phyloP scores from a whole-genome alignment of 2,329 filamentous ascomycete genomes.

The Purpureocillium takamizusanense region DNA sequence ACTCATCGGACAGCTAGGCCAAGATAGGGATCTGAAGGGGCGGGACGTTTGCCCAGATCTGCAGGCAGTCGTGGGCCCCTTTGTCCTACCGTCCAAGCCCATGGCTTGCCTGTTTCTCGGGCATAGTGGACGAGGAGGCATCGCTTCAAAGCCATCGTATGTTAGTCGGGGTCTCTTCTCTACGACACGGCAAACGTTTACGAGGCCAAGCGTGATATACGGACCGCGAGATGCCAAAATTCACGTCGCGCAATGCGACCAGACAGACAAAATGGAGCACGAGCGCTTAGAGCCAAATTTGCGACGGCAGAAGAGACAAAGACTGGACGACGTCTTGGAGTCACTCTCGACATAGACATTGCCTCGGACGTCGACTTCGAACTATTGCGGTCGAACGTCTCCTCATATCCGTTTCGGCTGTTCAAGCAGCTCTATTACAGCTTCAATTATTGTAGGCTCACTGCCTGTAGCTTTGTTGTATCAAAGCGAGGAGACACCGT shows the following conservation, averaged over 20 bases:
- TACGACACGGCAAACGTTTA: constrained; percentile 24
- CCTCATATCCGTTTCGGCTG: too few species aligned
- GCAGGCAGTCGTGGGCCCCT: constrained; percentile 24
- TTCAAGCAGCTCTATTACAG: too few species aligned
- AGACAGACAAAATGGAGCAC: constrained; percentile 7
- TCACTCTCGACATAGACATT: constrained; percentile 1
- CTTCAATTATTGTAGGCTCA: too few species aligned
- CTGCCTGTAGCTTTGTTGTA: too few species aligned
- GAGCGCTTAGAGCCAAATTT: constrained; percentile 12
- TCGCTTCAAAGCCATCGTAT: constrained; percentile 24
- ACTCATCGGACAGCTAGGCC: constrained; percentile 26
- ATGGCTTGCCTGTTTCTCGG: constrained; percentile 28
- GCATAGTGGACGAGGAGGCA: constrained; percentile 24
- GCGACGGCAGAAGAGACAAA: constrained; percentile 22
- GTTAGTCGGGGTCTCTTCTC: constrained; percentile 24
- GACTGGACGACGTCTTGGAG: constrained; percentile 23
- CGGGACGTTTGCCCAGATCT: constrained; percentile 9
- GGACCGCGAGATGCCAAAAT: constrained; percentile 3
- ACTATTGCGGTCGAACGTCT: too few species aligned
- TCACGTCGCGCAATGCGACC: not conserved
- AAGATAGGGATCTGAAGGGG: constrained; percentile 22
- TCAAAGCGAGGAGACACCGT: too few species aligned
- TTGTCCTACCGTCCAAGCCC: constrained; percentile 28
- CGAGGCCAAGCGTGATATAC: constrained; percentile 8
- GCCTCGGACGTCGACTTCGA: too few species aligned